A percentile compares a stretch with the other conserved stretches of the same genome.
These are phyloP conservation scores for Macadamia integrifolia DNA, from an alignment of 164 flowering plant species.

Conservation along the genomic window DNA sequence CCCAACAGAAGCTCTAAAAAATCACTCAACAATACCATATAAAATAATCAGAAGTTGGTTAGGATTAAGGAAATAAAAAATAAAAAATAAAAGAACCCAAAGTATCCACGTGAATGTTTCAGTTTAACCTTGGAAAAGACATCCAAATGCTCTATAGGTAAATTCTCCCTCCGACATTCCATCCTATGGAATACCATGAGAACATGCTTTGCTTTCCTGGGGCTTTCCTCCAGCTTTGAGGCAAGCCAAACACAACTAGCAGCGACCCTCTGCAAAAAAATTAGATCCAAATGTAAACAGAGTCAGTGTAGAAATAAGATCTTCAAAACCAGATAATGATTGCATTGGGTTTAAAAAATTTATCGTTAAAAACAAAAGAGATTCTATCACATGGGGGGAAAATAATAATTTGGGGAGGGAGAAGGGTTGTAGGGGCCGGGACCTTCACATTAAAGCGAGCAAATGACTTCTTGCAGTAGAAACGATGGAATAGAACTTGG, in stretches of 20 bases:
- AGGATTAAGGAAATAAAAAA: no score
- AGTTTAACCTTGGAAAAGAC: slow-evolving; percentile 52
- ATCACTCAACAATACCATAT: no score
- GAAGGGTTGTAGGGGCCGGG: not conserved
- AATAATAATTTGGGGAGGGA: not conserved
- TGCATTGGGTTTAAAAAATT: not conserved
- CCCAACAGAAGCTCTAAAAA: not conserved
- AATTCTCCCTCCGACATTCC: slow-evolving; percentile 91
- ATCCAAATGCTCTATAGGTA: slow-evolving; percentile 67
- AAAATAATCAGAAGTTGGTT: no score
- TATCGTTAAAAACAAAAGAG: not conserved
- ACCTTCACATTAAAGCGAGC: slow-evolving; percentile 93
- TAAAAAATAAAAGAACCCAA: no score
- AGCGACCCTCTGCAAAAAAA: slow-evolving; percentile 71
- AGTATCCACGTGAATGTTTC: not conserved
- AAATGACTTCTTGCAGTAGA: slow-evolving; percentile 96
- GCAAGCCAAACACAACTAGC: slow-evolving; percentile 99
- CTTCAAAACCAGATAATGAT: no score
- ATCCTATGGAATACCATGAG: slow-evolving; percentile 85
- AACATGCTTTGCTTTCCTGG: slow-evolving; percentile 76
- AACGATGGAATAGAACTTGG: slow-evolving; percentile 91
- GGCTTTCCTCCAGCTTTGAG: slow-evolving; percentile 89
- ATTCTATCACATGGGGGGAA: not conserved
- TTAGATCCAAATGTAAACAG: not conserved
- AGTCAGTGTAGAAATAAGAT: no score